Evolutionary conservation across 805 yeast species (phyloP), one percentile per base, ranked within the genome.

Genomic region (Blastobotrys americana): DNA sequence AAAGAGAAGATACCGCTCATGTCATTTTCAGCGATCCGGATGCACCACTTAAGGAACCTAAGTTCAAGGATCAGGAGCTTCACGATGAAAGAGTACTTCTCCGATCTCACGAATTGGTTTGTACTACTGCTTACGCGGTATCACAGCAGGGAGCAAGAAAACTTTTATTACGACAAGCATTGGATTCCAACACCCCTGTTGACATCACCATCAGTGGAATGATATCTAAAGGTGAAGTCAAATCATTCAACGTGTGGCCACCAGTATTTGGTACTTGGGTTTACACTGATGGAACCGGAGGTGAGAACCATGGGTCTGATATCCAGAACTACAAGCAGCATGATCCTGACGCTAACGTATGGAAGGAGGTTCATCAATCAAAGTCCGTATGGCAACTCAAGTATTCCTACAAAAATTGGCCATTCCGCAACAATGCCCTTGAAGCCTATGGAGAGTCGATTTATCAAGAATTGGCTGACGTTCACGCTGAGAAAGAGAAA

Each of bases 41-140:
- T 40, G 45, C 39, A 13, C 48, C 43, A 9, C 23, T 18, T 6
- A 17, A 28, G 8, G 44, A 28, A 27, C 37, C 18, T 23, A 13
- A 15, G 9, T 48, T 23, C 16, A 45, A 23, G 17, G 43, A 25
- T n/a, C 16, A 17, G n/a, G 17, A 22, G 5, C 22, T 49, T 36
- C 22, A 15, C n/a, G 23, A 41, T 13, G 34, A 47, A 17, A 35
- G 53, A 18, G 46, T 44, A 3, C 40, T 49, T 3, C 41, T 50
- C n/a, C 16, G 48, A 22, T n/a, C 37, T 25, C 41, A 38, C 5
- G n/a, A n/a, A 9, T 41, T 42, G 5, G 43, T 43, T 3, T 45
- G 51, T 37, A 45, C 51, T 2, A 41, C 31, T 16, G 51, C 47
- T 9, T 48, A 48, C 35, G 51, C 51, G 8, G 34, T 48, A 9